These are phyloP conservation scores for Quercus berberidifolia DNA, from an alignment of 306 rosid genomes.

Conservation along the genomic window DNA sequence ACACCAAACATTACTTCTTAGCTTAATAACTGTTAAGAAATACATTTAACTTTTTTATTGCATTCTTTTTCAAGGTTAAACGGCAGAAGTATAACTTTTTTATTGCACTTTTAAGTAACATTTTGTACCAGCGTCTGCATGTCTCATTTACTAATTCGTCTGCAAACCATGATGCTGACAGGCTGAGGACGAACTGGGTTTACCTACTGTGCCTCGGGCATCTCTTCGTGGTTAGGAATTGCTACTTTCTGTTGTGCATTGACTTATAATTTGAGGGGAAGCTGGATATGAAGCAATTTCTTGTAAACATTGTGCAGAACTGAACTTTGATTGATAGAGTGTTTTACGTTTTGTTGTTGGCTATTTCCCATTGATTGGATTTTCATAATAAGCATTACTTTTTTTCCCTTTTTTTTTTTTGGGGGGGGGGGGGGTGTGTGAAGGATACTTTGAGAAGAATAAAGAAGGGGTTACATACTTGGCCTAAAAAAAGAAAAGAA, in stretches of 20 bases:
- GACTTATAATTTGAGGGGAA: slow-evolving; percentile 14
- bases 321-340: slow-evolving; percentile 23
- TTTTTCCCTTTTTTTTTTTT: too few relatives aligned
- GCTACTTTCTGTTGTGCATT: background rate
- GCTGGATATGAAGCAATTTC: slow-evolving; percentile 18
- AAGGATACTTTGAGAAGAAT: too few relatives aligned
- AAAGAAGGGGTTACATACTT: too few relatives aligned
- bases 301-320: slow-evolving; percentile 64
- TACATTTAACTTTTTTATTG: too few relatives aligned
- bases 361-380: background rate
- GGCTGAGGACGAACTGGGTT: slow-evolving; percentile 83
- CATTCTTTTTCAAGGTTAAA: too few relatives aligned
- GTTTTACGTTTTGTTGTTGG: slow-evolving; percentile 11
- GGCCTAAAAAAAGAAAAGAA: too few relatives aligned
- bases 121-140: background rate
- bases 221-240: slow-evolving; percentile 59
- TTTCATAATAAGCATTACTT: background rate
- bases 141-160: slow-evolving; percentile 1
- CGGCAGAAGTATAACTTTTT: too few relatives aligned
- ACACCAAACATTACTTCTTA: too few relatives aligned
- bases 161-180: slow-evolving; percentile 34
- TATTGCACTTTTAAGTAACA: too few relatives aligned
- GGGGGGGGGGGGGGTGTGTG: too few relatives aligned
- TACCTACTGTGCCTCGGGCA: slow-evolving; percentile 92
- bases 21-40: too few relatives aligned